Percentiles rank a stretch among this genome's conserved stretches.
phyloP scores from a whole-genome alignment of 2,329 filamentous ascomycete genomes.

The Pezicula rhizophila region DNA sequence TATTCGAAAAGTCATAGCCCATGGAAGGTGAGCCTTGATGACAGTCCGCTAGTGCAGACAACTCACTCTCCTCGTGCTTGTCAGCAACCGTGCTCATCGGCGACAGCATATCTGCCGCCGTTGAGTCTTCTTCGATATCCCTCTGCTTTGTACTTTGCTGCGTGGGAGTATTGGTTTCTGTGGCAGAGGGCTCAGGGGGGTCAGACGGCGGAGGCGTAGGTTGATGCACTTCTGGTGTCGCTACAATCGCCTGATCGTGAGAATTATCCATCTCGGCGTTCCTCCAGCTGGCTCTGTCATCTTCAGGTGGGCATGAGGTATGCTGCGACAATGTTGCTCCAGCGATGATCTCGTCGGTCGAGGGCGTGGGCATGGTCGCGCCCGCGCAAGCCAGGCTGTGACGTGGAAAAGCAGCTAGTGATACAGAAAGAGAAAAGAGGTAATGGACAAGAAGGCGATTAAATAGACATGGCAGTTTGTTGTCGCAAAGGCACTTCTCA shows the following conservation, averaged over 20 bases:
- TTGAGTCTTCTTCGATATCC: slow-evolving; percentile 32
- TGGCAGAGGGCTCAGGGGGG: slow-evolving; percentile 18
- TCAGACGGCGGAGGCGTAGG: slow-evolving; percentile 22
- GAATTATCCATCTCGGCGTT: slow-evolving; percentile 26
- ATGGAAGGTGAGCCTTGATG: slow-evolving; percentile 37
- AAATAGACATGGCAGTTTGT: slow-evolving; percentile 18
- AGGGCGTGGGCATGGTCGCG: slow-evolving; percentile 30
- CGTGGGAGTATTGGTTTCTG: slow-evolving; percentile 29
- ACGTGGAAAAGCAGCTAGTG: slow-evolving; percentile 18
- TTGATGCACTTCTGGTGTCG: slow-evolving; percentile 23
- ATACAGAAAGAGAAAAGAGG: slow-evolving; percentile 24
- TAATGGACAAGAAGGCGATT: slow-evolving; percentile 11
- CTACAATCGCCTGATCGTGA: slow-evolving; percentile 21
- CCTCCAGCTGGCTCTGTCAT: slow-evolving; percentile 29
- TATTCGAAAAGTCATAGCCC: slow-evolving; percentile 48
- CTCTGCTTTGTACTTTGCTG: slow-evolving; percentile 32
- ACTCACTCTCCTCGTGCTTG: slow-evolving; percentile 29
- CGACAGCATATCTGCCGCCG: slow-evolving; percentile 25
- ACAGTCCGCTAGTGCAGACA: slow-evolving; percentile 23
- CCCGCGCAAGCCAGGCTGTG: slow-evolving; percentile 24
- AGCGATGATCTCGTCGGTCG: slow-evolving; percentile 19
- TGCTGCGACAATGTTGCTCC: slow-evolving; percentile 21
- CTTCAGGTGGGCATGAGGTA: slow-evolving; percentile 37
- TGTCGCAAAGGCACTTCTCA: slow-evolving; percentile 4
- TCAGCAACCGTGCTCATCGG: slow-evolving; percentile 32